Base-by-base conservation (phyloP, 73 alveolate genomes). In the Blepharisma stoltei region DNA sequence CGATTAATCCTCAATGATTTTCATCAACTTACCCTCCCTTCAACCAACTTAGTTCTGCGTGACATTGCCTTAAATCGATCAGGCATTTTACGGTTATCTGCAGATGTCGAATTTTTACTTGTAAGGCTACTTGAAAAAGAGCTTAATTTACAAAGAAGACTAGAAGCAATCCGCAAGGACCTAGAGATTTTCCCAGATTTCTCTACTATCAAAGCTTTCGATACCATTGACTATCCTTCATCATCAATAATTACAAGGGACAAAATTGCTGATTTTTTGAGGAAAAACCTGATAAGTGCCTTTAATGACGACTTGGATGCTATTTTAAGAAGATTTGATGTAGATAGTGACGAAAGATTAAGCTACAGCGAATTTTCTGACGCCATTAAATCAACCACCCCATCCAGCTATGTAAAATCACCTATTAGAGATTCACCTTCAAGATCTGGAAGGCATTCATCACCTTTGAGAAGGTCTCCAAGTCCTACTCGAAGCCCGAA, bases 101-200 rank as follows among this genome's bases (percentile, higher is more conserved):
- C 20, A 9, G 87, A 82, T 20, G 78, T 80, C n/a, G 95, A 88
- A 46, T 43, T 81, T 60, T 71, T 80, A 14, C 67, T 88, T 7
- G 83, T 86, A 3, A 54, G 83, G 18, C 78, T 88, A 7, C 54
- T 88, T 25, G 83, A 86, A 43, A 67, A 69, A 66, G 95, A 88
- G 78, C 54, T 83, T 32, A 44, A 49, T 23, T 80, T 60, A 54
- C 86, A 79, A 20, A 49, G 87, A 21, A 71, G 71, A 27, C 25
- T 88, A 6, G 95, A 88, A 47, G 48, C 67, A 4, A 18, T 67
- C 21, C 85, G 80, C 66, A 54, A 48, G 37, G 88, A 77, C 43
- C 82, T 88, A 7, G 84, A 70, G 11, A 66, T 54, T 21, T 43
- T 85, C 27, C 70, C 54, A 9, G 95, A 88, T 70, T 84, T 84